Conservation (phyloP, 2,329 filamentous ascomycete species). For the Ophiostoma sp. region DNA sequence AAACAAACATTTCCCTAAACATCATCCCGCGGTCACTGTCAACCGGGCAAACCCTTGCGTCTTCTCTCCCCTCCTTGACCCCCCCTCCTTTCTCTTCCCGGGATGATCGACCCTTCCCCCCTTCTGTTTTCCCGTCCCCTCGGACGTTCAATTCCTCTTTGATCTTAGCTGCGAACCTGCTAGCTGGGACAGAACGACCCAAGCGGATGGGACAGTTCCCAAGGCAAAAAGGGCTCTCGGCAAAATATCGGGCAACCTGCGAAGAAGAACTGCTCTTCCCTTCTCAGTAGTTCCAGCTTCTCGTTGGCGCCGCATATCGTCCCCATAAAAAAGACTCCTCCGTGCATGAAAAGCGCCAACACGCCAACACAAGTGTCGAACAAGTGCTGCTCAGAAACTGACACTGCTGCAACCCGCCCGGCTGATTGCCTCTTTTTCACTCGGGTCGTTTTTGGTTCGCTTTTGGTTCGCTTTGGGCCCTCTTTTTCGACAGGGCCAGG, state of each 20-base stretch:
- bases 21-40: background rate
- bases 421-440: background rate
- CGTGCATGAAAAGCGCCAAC: background rate
- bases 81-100: background rate
- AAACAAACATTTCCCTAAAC: background rate
- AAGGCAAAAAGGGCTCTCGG: background rate
- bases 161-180: conserved; percentile 11
- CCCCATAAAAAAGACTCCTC: background rate
- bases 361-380: background rate
- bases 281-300: background rate
- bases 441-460: background rate
- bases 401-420: background rate
- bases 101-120: background rate
- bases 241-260: background rate
- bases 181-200: conserved; percentile 4
- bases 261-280: background rate
- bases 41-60: background rate
- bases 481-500: background rate
- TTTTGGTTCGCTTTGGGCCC: background rate
- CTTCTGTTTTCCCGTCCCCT: background rate
- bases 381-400: background rate
- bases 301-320: background rate
- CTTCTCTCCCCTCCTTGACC: background rate
- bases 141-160: conserved; percentile 13
- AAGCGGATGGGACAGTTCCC: conserved; percentile 1